Base-by-base conservation (phyloP, 805 yeast genomes). In the Saccharomycopsis selenospora region DNA sequence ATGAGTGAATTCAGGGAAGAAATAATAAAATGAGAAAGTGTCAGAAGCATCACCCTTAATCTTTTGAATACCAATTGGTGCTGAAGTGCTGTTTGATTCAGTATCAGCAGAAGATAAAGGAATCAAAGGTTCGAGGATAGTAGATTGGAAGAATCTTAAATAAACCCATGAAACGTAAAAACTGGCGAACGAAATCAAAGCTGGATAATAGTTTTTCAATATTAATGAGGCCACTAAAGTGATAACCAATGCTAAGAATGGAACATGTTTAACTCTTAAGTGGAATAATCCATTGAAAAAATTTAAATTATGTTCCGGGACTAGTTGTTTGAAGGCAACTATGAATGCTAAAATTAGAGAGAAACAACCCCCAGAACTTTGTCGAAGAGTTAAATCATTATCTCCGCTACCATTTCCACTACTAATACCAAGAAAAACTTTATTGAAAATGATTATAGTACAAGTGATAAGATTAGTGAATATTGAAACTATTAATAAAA, bases 1-100 rank as follows among this genome's bases (percentile, higher is more conserved):
- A 48, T 78, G 77, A 2, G 75, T 29, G 1, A 75, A 61, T 43
- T 72, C 78, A 0, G 97, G 97, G 77, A 90, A 90, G 62, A 90
- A 87, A 57, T 83, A 82, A 27, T 82, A 80, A 53, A 90, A 72
- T 48, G 85, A 80, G 69, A 90, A 90, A 1, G 91, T 84, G 56
- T 90, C 96, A 0, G 93, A 81, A 0, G 96, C 95, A 63, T 89
- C 96, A 33, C 97, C 96, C 24, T 75, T 64, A 8, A 80, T 66
- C 22, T 71, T 61, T 28, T 56, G 59, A 11, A 60, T 59, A 10
- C 63, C 64, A 56, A 45, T 22, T 45, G 55, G 26, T 18, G 60
- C 46, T 29, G 60, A 56, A 26, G 61, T 54, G 44, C 54, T 56
- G 52, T 48, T 61, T 8, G n/a, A 7, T 25, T 17, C 28, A 25